Base-by-base conservation (phyloP, 441 rosid species). In the Iberis amara region DNA sequence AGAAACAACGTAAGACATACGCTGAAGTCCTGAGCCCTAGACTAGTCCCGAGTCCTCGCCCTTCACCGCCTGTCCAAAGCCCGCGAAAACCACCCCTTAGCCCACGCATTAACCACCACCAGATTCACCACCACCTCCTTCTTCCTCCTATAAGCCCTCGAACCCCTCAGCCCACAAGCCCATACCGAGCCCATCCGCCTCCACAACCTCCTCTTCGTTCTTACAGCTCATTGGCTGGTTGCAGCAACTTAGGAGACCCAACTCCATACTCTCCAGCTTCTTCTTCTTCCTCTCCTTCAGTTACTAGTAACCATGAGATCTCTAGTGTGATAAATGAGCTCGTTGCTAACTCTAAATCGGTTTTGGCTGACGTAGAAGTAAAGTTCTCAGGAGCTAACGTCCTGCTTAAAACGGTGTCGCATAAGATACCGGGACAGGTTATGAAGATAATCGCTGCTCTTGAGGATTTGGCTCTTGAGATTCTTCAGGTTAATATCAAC, bases 1-100 rank as follows among this genome's bases (percentile, higher is more conserved):
- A 89, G 73, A 92, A 89, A 71, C 92, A 89, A 71, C 80, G 99
- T 52, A 92, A 86, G 68, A 82, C 76, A n/a, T 84, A 74, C 43
- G 79, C 72, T 9, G 97, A 92, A 61, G 94, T 86, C 24, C 61
- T 81, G 36, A 89, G 98, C 73, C 98, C 98, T 9, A 72, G 90
- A 37, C 39, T 85, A 6, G 67, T 65, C 35, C 78, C 76, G 8
- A 81, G 86, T 59, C 94, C 89, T 43, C 77, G 85, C 51, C 73
- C 78, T 18, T 73, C 76, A n/a, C 76, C 77, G 3, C 45, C 65
- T 35, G 39, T 69, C 37, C 75, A 79, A 23, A 85, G 96, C 76
- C 97, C 96, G 27, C 68, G 94, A 58, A 32, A 81, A 39, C 89
- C 86, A 5, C 87, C 91, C 12, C 38, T 73, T 2, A 89, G 97